Percentiles rank a stretch among this genome's conserved stretches.
phyloP scores from a whole-genome alignment of 306 rosid species.

The Inga leiocalycina region DNA sequence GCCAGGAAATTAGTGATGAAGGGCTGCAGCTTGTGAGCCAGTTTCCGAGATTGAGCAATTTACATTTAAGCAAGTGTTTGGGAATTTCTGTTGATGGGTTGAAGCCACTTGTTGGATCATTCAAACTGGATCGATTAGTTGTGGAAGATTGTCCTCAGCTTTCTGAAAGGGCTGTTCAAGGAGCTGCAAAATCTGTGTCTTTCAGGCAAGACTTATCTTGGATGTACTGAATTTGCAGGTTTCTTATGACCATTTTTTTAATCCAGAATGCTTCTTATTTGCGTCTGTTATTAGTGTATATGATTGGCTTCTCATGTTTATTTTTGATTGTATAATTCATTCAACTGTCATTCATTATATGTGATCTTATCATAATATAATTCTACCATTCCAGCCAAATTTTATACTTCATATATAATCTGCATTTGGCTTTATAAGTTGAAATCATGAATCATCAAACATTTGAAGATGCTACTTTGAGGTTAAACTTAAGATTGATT shows the following conservation, averaged over 20 bases:
- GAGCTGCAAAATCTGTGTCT: slow-evolving; percentile 68
- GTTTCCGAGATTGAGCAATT: slow-evolving; percentile 53
- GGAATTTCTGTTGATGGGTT: slow-evolving; percentile 89
- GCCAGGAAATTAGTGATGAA: slow-evolving; percentile 89
- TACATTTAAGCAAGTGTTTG: slow-evolving; percentile 70
- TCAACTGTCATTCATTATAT: slow-evolving; percentile 24
- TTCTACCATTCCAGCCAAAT: slow-evolving; percentile 3
- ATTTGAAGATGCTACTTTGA: not conserved
- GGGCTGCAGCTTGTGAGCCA: slow-evolving; percentile 84
- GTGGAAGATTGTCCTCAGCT: slow-evolving; percentile 89
- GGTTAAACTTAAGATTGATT: not conserved
- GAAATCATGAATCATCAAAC: not conserved
- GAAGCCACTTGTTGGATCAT: slow-evolving; percentile 72
- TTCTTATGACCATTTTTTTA: not conserved
- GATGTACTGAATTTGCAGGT: slow-evolving; percentile 62
- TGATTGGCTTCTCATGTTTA: not conserved
- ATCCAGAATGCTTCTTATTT: slow-evolving; percentile 18
- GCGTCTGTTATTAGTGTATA: slow-evolving; percentile 7
- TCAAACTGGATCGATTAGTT: slow-evolving; percentile 64
- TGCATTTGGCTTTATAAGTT: not conserved
- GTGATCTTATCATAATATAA: slow-evolving; percentile 2
- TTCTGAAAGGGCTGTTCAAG: slow-evolving; percentile 76
- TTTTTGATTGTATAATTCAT: slow-evolving; percentile 30
- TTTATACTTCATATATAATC: not conserved
- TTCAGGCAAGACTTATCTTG: slow-evolving; percentile 88